phyloP scores from a whole-genome alignment of 805 yeast genomes.

The Torulaspora franciscae region DNA sequence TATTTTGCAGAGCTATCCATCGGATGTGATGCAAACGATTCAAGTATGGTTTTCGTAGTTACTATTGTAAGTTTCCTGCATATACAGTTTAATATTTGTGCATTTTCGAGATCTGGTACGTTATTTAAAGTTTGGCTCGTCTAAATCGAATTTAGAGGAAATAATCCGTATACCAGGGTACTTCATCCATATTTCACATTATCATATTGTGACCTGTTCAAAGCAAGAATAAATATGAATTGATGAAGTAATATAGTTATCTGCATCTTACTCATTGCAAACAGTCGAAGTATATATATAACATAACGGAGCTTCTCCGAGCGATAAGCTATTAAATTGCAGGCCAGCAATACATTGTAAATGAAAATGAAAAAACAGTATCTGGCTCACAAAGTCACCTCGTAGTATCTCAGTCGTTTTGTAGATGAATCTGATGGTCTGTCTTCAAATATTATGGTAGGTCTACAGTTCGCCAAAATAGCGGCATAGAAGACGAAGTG shows the following conservation, averaged over 20 bases:
- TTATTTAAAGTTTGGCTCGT: not conserved
- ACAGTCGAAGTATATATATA: too few species aligned
- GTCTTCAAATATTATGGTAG: not conserved
- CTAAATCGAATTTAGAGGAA: not conserved
- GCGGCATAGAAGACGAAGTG: slow-evolving; percentile 4
- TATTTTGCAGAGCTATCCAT: slow-evolving; percentile 56
- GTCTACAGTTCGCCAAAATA: not conserved
- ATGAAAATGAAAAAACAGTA: too few species aligned
- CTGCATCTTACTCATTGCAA: too few species aligned
- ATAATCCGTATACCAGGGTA: not conserved
- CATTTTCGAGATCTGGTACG: not conserved
- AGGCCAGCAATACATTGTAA: too few species aligned
- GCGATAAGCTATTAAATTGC: too few species aligned
- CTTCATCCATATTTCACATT: not conserved
- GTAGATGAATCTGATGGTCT: not conserved
- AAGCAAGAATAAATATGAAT: too few species aligned
- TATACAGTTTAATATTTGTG: slow-evolving; percentile 5
- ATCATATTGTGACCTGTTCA: too few species aligned
- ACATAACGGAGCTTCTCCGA: too few species aligned
- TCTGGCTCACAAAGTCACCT: too few species aligned
- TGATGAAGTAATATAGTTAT: too few species aligned
- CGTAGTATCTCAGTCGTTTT: not conserved
- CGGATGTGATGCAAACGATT: slow-evolving; percentile 54
- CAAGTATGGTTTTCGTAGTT: slow-evolving; percentile 52
- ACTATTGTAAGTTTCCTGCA: slow-evolving; percentile 3